Evolutionary conservation across 1,139 yeast species (phyloP).

Genomic region (Scheffersomyces quercinus): DNA sequence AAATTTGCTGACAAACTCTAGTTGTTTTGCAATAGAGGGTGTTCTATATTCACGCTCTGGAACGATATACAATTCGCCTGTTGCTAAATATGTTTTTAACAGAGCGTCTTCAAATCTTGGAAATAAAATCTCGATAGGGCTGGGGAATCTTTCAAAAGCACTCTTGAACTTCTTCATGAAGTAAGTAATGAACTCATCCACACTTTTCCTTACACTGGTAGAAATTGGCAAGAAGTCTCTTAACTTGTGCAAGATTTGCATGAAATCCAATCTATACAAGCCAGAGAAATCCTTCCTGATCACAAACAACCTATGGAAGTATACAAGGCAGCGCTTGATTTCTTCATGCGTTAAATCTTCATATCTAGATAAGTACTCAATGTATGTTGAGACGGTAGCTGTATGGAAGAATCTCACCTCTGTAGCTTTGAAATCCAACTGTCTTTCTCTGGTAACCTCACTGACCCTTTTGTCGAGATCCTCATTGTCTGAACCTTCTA

Average conservation of each 20-base stretch:
- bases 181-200: constrained; percentile 65
- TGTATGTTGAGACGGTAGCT: constrained; percentile 50
- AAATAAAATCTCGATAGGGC: constrained; percentile 70
- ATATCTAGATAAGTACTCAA: constrained; percentile 52
- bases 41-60: constrained; percentile 16
- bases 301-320: constrained; percentile 72
- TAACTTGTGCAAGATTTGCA: constrained; percentile 41
- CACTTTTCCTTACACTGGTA: constrained; percentile 51
- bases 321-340: constrained; percentile 65
- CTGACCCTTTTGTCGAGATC: constrained; percentile 43
- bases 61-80: constrained; percentile 50
- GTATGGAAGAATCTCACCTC: constrained; percentile 45
- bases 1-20: constrained; percentile 39
- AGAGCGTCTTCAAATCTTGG: constrained; percentile 54
- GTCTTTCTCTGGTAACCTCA: constrained; percentile 47
- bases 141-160: constrained; percentile 51
- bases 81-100: constrained; percentile 37
- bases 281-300: constrained; percentile 58
- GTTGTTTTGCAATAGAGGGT: constrained; percentile 26
- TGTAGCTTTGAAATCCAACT: constrained; percentile 46
- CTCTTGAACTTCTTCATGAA: constrained; percentile 64
- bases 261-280: constrained; percentile 73
- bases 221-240: constrained; percentile 32
- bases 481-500: constrained; percentile 47
- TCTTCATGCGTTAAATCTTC: constrained; percentile 63